phyloP scores from a whole-genome alignment of 1,139 yeast species.

The Hemisphaericaspora subhashii region DNA sequence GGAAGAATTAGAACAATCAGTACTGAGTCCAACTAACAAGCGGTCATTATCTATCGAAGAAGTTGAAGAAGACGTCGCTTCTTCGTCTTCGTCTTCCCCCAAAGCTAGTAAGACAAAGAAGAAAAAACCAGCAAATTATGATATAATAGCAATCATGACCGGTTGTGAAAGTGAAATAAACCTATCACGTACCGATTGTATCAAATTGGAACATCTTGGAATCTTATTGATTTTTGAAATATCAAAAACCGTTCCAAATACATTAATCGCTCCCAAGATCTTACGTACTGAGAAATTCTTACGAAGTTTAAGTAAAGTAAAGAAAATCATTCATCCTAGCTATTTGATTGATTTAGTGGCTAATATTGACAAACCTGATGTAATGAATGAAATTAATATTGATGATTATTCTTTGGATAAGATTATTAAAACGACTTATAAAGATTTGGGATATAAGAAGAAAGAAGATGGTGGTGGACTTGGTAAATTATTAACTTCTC shows the following conservation, averaged over 20 bases:
- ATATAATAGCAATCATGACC: slow-evolving; percentile 53
- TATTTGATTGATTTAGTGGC: slow-evolving; percentile 44
- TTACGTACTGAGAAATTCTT: slow-evolving; percentile 86
- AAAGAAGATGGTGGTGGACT: slow-evolving; percentile 23
- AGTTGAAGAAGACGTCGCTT: neutral
- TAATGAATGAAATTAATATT: slow-evolving; percentile 23
- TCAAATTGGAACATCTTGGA: slow-evolving; percentile 31
- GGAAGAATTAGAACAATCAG: slow-evolving; percentile 29
- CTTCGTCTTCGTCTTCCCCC: neutral
- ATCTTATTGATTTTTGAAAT: slow-evolving; percentile 42
- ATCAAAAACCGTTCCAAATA: slow-evolving; percentile 31
- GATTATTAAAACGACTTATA: slow-evolving; percentile 28
- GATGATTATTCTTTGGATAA: slow-evolving; percentile 40
- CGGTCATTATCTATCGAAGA: neutral
- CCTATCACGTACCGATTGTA: slow-evolving; percentile 33
- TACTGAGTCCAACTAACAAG: slow-evolving; percentile 9
- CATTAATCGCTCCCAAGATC: slow-evolving; percentile 74
- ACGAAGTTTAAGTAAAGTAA: slow-evolving; percentile 36
- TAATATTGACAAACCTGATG: slow-evolving; percentile 8
- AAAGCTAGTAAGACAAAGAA: slow-evolving; percentile 14
- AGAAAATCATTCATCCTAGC: slow-evolving; percentile 47
- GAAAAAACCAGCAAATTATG: slow-evolving; percentile 5
- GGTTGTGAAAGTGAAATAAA: slow-evolving; percentile 57
- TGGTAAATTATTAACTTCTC: slow-evolving; percentile 20
- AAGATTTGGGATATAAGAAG: slow-evolving; percentile 31